Percentiles rank a stretch among this genome's conserved stretches.
These are phyloP conservation scores for Epichloe scottii DNA, from an alignment of 2,329 filamentous ascomycete species.

Conservation along the genomic window DNA sequence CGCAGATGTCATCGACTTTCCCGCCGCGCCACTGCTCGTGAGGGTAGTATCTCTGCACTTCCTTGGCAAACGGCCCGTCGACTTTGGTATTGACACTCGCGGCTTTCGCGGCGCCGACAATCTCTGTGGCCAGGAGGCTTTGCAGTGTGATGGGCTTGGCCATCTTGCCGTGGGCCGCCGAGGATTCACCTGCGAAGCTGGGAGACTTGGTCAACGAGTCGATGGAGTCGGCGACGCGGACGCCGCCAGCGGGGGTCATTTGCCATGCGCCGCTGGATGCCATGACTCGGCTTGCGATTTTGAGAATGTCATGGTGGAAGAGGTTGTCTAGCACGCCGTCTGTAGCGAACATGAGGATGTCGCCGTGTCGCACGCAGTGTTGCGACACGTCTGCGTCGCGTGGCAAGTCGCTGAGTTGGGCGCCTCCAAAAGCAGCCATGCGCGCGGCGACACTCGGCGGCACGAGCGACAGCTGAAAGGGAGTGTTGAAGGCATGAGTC, in stretches of 20 bases:
- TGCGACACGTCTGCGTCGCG: constrained; percentile 70
- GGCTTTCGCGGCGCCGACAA: constrained; percentile 70
- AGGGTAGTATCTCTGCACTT: constrained; percentile 80
- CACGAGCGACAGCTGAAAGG: constrained; percentile 84
- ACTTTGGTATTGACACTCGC: constrained; percentile 71
- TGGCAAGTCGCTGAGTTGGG: constrained; percentile 70
- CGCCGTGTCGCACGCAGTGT: constrained; percentile 71
- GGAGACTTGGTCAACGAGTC: constrained; percentile 25
- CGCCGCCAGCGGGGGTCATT: constrained; percentile 43
- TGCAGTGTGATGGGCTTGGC: constrained; percentile 47
- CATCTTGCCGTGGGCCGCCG: constrained; percentile 10
- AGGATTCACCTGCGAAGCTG: constrained; percentile 10
- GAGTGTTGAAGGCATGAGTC: constrained; percentile 95
- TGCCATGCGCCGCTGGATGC: constrained; percentile 61
- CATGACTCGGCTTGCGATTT: constrained; percentile 69
- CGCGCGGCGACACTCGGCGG: constrained; percentile 68
- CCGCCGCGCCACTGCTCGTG: constrained; percentile 80
- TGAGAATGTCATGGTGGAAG: constrained; percentile 77
- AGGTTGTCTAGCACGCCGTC: constrained; percentile 96
- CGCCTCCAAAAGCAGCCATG: constrained; percentile 71
- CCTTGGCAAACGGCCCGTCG: constrained; percentile 89
- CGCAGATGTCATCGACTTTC: constrained; percentile 92
- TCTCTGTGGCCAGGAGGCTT: constrained; percentile 62
- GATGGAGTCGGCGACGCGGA: constrained; percentile 51
- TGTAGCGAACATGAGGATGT: constrained; percentile 85